Conservation (phyloP, 441 rosid genomes). For the Biscutella laevigata region DNA sequence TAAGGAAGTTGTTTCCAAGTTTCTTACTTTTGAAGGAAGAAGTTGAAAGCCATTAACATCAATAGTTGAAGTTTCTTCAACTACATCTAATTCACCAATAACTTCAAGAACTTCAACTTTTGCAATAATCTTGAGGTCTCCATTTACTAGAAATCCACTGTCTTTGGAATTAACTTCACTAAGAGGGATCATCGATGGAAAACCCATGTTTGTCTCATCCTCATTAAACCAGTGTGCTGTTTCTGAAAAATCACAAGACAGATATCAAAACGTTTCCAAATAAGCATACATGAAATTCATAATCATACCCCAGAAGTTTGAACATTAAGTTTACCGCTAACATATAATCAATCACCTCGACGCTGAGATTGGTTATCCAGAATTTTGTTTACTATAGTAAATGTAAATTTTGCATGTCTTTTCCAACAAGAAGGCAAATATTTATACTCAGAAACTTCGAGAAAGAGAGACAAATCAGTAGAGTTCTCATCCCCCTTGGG, state of each 20-base stretch:
- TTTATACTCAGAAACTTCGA: neutral
- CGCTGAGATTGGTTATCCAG: neutral
- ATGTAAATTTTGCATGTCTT: neutral
- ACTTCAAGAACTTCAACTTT: neutral
- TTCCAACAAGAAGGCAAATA: neutral
- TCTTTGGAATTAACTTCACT: neutral
- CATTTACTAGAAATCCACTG: neutral
- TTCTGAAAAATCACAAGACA: neutral
- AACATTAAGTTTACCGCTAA: no score
- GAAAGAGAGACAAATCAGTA: neutral
- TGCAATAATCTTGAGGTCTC: neutral
- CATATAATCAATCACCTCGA: neutral
- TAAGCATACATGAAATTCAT: neutral
- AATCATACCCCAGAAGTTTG: neutral
- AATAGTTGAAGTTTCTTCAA: neutral
- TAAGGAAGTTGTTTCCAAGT: neutral
- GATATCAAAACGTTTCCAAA: neutral
- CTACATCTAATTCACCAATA: no score
- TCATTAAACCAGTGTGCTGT: neutral
- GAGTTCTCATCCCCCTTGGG: neutral
- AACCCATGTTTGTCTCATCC: neutral
- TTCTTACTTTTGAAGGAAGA: no score
- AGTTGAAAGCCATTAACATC: neutral
- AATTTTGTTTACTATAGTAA: neutral
- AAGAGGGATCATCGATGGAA: neutral